Conservation (phyloP, 257 asterid genomes). For the Voacanga thouarsii region DNA sequence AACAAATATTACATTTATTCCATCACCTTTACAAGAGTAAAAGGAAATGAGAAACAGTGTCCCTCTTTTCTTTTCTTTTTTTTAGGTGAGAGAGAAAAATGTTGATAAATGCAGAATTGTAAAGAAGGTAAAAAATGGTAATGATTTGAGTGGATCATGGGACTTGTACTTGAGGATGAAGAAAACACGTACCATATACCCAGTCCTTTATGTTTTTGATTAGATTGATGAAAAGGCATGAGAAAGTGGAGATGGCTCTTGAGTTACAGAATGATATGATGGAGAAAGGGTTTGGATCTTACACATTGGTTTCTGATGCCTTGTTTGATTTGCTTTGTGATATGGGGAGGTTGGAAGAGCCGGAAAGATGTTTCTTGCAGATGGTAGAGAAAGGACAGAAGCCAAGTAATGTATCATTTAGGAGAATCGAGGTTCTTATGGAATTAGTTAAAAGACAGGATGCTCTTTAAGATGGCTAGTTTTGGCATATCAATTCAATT, state of each 20-base stretch:
- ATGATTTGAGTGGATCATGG: conserved; percentile 69
- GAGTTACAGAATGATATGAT: conserved; percentile 92
- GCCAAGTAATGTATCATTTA: conserved; percentile 73
- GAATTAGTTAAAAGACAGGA: conserved; percentile 64
- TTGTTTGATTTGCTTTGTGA: conserved; percentile 77
- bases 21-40: too few species aligned
- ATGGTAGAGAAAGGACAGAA: conserved; percentile 85
- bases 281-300: conserved; percentile 79
- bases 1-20: too few species aligned
- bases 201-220: conserved; percentile 90
- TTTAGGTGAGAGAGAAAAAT: too few species aligned
- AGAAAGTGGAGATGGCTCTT: conserved; percentile 65
- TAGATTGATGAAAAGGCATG: conserved; percentile 68
- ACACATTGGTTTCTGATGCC: conserved; percentile 66
- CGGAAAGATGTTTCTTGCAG: conserved; percentile 88
- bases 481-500: conserved; percentile 42
- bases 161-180: conserved; percentile 70
- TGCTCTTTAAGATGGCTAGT: conserved; percentile 61
- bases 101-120: too few species aligned
- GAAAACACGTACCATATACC: conserved; percentile 62
- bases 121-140: conserved; percentile 1
- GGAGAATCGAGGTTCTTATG: conserved; percentile 90
- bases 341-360: conserved; percentile 67
- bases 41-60: too few species aligned
- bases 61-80: too few species aligned